These are phyloP conservation scores for Zychaea mexicana DNA, from an alignment of 371 early-diverging fungal genomes.

Conservation along the genomic window DNA sequence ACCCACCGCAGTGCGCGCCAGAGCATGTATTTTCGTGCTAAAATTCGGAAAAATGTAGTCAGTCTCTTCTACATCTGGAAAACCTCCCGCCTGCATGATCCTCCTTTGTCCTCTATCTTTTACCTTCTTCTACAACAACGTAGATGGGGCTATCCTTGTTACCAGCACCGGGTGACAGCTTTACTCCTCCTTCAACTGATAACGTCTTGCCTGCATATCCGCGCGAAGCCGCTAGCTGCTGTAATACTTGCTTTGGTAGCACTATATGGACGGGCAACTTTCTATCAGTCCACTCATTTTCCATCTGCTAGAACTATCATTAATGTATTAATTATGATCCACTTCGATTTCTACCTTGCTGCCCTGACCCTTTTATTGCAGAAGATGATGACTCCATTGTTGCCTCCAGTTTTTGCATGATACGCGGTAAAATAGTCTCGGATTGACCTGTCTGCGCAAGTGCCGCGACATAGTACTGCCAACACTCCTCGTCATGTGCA, in stretches of 20 bases:
- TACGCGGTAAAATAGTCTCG: slow-evolving; percentile 66
- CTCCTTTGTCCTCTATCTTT: not conserved
- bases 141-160: slow-evolving; percentile 47
- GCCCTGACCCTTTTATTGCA: slow-evolving; percentile 1
- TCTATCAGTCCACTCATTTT: too few species aligned
- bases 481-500: slow-evolving; percentile 66
- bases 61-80: not conserved
- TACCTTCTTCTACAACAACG: slow-evolving; percentile 55
- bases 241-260: slow-evolving; percentile 32
- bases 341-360: slow-evolving; percentile 13
- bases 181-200: slow-evolving; percentile 18
- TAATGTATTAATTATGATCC: too few species aligned
- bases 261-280: slow-evolving; percentile 16
- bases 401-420: slow-evolving; percentile 64
- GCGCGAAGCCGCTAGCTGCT: slow-evolving; percentile 31
- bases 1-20: slow-evolving; percentile 70
- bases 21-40: slow-evolving; percentile 62
- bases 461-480: slow-evolving; percentile 73
- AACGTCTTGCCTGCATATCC: slow-evolving; percentile 24
- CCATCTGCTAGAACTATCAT: too few species aligned
- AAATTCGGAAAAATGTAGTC: not conserved
- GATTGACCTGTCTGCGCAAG: slow-evolving; percentile 65
- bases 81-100: not conserved
- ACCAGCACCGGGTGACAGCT: slow-evolving; percentile 31
- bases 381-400: slow-evolving; percentile 18